These are phyloP conservation scores for Wallacemonas rigidus DNA, from an alignment of 208 protist genomes.

Conservation along the genomic window DNA sequence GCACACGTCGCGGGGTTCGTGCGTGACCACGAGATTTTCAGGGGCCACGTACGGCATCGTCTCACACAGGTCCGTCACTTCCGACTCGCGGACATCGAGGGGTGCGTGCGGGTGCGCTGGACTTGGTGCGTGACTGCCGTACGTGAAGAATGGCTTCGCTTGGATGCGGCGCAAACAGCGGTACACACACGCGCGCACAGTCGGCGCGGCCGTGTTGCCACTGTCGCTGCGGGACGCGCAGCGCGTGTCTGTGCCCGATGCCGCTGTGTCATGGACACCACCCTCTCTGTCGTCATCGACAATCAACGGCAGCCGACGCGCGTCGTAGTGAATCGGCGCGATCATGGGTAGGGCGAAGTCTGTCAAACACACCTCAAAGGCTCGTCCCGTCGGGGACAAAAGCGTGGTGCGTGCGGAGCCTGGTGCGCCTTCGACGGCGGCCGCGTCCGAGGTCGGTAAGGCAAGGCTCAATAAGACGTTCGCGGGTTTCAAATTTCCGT, in stretches of 20 bases:
- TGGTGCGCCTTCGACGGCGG: not conserved
- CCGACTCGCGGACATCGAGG: constrained; percentile 19
- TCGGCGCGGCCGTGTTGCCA: no score
- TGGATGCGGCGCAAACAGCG: not conserved
- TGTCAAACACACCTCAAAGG: constrained; percentile 22
- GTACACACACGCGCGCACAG: not conserved
- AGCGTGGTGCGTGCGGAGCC: not conserved
- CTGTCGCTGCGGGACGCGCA: no score
- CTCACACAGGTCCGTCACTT: constrained; percentile 22
- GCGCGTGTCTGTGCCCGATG: no score
- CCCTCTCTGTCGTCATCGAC: no score
- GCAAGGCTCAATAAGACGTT: constrained; percentile 44
- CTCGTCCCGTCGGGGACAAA: not conserved
- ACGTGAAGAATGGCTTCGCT: constrained; percentile 8
- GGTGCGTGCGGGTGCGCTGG: not conserved
- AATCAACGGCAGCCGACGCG: constrained; percentile 19
- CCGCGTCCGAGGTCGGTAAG: not conserved
- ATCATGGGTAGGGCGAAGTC: constrained; percentile 25
- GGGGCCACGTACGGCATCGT: constrained; percentile 36
- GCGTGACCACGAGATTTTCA: constrained; percentile 31
- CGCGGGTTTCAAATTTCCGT: constrained; percentile 62
- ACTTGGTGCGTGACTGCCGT: constrained; percentile 15
- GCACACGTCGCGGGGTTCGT: not conserved
- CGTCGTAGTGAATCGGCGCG: constrained; percentile 23
- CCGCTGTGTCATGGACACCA: no score